A percentile compares a stretch with the other conserved stretches of the same genome.
Evolutionary conservation across 495 filamentous ascomycete species (phyloP).

Genomic region (Pseudomonodictys pantanalensis): DNA sequence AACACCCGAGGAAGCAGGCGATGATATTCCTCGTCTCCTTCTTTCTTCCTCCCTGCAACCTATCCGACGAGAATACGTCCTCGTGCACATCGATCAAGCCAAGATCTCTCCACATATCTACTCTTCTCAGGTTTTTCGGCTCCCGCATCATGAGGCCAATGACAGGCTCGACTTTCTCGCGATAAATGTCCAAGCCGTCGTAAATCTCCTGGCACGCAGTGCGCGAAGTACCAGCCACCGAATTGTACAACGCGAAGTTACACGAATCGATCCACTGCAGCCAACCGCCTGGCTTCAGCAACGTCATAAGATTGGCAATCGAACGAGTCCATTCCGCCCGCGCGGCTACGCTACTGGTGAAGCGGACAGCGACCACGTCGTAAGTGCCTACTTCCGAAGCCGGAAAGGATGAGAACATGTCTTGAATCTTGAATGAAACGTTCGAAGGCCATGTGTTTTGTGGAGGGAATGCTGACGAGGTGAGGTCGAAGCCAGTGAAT

Average conservation of each 20-base stretch:
- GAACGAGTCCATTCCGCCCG: not conserved
- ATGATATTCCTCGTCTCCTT: not conserved
- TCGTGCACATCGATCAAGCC: not conserved
- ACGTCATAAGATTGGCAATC: not conserved
- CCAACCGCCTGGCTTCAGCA: slow-evolving; percentile 10
- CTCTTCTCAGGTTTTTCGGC: not conserved
- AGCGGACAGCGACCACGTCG: slow-evolving; percentile 5
- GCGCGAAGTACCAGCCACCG: not conserved
- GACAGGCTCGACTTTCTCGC: not conserved
- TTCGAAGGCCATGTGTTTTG: not conserved
- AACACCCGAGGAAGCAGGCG: not conserved
- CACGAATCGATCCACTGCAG: slow-evolving; percentile 9
- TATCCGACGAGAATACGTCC: not conserved
- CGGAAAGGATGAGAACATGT: slow-evolving; percentile 6
- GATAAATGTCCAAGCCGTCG: not conserved
- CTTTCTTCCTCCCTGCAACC: not conserved
- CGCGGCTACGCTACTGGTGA: not conserved
- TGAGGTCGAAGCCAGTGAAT: slow-evolving; percentile 30
- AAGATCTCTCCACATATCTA: not conserved
- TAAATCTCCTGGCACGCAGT: not conserved
- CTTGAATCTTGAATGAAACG: not conserved
- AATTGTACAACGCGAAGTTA: not conserved
- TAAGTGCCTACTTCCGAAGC: not conserved
- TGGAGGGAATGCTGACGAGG: not conserved
- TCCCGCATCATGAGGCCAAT: not conserved